Conservation (phyloP, 176 grass and related monocot species). For the Avena atlantica region DNA sequence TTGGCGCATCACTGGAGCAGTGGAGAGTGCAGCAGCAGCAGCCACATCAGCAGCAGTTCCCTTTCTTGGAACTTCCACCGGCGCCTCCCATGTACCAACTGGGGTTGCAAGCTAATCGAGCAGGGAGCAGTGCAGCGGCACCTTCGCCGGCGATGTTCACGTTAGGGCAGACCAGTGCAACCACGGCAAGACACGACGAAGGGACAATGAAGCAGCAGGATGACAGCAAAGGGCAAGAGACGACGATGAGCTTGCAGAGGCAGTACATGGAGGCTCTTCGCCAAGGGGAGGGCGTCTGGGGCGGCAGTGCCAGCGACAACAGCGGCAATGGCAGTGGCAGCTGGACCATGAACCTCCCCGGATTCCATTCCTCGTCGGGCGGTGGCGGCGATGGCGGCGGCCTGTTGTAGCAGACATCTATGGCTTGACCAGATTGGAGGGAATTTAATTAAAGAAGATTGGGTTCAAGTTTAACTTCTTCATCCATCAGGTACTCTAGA, state of each 20-base stretch:
- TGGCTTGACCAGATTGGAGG: conserved; percentile 29
- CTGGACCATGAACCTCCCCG: conserved; percentile 69
- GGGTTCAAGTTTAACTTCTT: conserved; percentile 37
- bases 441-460: conserved; percentile 5
- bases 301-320: conserved; percentile 29
- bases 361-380: conserved; percentile 68
- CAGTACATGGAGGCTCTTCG: conserved; percentile 57
- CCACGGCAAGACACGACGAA: conserved; percentile 43
- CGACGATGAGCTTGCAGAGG: conserved; percentile 50
- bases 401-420: conserved; percentile 38
- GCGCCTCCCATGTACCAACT: conserved; percentile 54
- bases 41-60: conserved; percentile 66
- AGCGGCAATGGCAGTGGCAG: conserved; percentile 35
- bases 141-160: conserved; percentile 39
- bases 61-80: conserved; percentile 60
- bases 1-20: conserved; percentile 56
- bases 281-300: conserved; percentile 61
- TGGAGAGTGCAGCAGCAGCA: conserved; percentile 60
- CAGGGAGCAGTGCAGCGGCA: conserved; percentile 32
- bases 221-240: conserved; percentile 45
- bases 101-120: conserved; percentile 53
- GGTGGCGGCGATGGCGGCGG: conserved; percentile 31
- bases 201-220: conserved; percentile 60
- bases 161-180: conserved; percentile 45
- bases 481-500: conserved; percentile 35